A percentile compares a stretch with the other conserved stretches of the same genome.
Conservation (phyloP, 2,329 filamentous ascomycete genomes). For the Penicillium sp. region DNA sequence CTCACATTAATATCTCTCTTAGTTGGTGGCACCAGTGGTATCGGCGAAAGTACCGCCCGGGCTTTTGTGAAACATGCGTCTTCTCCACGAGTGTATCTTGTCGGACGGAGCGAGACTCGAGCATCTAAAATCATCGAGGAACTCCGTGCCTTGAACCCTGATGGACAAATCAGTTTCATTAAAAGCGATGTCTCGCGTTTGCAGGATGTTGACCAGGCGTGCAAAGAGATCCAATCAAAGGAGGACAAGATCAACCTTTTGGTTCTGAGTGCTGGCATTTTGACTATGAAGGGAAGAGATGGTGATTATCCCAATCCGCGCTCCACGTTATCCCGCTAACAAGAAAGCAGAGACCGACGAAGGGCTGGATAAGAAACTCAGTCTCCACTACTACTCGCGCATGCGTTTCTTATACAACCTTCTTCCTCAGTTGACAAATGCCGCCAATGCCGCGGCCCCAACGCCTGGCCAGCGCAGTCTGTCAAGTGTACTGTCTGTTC, state of each 20-base stretch:
- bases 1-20: constrained; percentile 2
- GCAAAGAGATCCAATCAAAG: constrained; percentile 44
- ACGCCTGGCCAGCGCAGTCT: constrained; percentile 1
- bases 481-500: constrained; percentile 17
- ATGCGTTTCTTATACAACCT: constrained; percentile 38
- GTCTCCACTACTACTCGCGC: constrained; percentile 35
- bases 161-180: constrained; percentile 51
- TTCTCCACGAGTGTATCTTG: constrained; percentile 53
- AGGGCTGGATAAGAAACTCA: constrained; percentile 32
- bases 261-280: constrained; percentile 30
- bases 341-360: constrained; percentile 30
- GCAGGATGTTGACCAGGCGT: constrained; percentile 53
- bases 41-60: constrained; percentile 27
- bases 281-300: constrained; percentile 16
- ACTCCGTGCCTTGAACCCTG: constrained; percentile 46
- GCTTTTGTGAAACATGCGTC: constrained; percentile 37
- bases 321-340: constrained; percentile 2
- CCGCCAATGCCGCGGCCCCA: neutral
- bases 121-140: constrained; percentile 46
- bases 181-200: constrained; percentile 53
- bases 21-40: constrained; percentile 31
- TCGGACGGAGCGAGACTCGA: constrained; percentile 47
- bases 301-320: constrained; percentile 3
- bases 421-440: constrained; percentile 25
- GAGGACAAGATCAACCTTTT: constrained; percentile 32